Base-by-base conservation (phyloP, 371 early-diverging fungal genomes). In the Basidiobolus heterosporus region DNA sequence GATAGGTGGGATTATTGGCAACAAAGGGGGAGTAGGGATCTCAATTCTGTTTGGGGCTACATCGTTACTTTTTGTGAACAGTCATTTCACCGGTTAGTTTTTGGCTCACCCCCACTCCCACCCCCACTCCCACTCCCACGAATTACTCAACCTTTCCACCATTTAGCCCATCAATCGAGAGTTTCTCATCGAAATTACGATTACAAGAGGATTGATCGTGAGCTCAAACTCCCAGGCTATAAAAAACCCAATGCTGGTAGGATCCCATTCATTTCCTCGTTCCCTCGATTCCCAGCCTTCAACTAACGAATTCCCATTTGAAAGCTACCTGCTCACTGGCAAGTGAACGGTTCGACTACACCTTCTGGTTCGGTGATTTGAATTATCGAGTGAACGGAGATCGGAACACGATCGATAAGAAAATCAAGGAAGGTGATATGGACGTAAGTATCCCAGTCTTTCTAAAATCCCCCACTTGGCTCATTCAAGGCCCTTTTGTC, bases 361-460 rank as follows among this genome's bases (percentile, higher is more conserved):
- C 91, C 16, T 61, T 96, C 40, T 95, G 91, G 88, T 56, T 89
- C 18, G 97, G 97, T 11, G 97, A 96, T 57, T 60, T 96, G 51
- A 96, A 96, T 53, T 94, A 96, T 61, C 75, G 97, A 2, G 64
- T 94, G 19, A 71, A 71, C 30, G 30, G 30, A 9, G 30, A 30
- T 30, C 30, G 30, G 9, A 9, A 3, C 3, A 30, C 30, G 30
- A 30, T 75, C 58, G 81, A 85, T 55, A 74, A 72, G 48, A 66
- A 71, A 1, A 83, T 88, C 52, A 69, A 79, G 60, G 72, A 80
- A 49, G 88, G 88, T 20, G 88, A 88, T 54, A 62, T 85, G 44
- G 85, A 88, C 54, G 85, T 85, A 57, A 74, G 88, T 5, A 67
- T 83, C 9, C 66, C 82, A 30, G 69, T 4, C 69, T 72, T 20